A percentile compares a stretch with the other conserved stretches of the same genome.
Conservation (phyloP, 1,284 basidiomycete species). For the Inonotus hispidus region DNA sequence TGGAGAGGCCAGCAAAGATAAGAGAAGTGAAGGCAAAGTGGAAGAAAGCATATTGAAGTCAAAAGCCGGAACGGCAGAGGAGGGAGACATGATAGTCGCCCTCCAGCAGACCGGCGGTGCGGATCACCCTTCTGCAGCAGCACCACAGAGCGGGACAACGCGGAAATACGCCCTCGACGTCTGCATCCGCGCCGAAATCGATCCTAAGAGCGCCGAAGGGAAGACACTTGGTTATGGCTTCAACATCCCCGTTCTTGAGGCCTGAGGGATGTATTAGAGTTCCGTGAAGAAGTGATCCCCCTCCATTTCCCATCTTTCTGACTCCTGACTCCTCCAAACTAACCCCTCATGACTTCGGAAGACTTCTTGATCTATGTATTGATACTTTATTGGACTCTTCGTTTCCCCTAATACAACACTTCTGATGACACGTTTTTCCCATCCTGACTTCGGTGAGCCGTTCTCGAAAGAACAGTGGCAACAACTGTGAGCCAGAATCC, state of each 20-base stretch:
- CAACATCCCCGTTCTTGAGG: conserved; percentile 22
- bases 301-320: no score
- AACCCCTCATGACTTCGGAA: no score
- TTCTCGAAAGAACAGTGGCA: background rate
- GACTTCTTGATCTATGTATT: conserved; percentile 1
- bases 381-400: background rate
- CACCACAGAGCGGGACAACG: conserved; percentile 22
- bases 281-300: no score
- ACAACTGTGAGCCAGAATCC: background rate
- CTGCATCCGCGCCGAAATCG: conserved; percentile 22
- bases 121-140: conserved; percentile 21
- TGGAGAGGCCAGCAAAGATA: background rate
- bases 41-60: no score
- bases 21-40: background rate
- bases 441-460: background rate
- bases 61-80: background rate
- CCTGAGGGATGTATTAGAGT: background rate
- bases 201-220: conserved; percentile 23
- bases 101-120: conserved; percentile 20
- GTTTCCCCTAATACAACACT: background rate
- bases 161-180: conserved; percentile 22
- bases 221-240: conserved; percentile 24
- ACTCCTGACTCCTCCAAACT: no score
- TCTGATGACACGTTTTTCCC: conserved; percentile 1
- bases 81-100: conserved; percentile 21